Base-by-base conservation (phyloP, 805 yeast species). In the Brettanomyces custersianus region DNA sequence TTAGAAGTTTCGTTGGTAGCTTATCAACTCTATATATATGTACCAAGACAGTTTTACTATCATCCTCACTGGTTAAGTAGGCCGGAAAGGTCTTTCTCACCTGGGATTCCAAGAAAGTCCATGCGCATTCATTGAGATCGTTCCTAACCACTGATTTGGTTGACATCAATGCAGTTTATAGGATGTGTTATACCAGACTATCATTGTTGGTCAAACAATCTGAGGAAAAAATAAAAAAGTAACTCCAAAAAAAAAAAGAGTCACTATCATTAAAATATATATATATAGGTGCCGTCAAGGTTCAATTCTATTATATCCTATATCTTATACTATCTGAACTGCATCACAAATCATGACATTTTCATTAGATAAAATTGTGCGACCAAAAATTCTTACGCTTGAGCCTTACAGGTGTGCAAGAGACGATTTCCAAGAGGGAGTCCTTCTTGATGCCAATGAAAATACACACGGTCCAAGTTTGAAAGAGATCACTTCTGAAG, bases 381-480 rank as follows among this genome's bases (percentile, higher is more conserved):
- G 98, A 59, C 95, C 96, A 16, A 92, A 90, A 48, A 86, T 92
- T 40, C 68, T 74, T 40, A 60, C 72, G 3, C 66, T 92, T 38
- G 87, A 82, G 63, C 97, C 98, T 7, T 92, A 92, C 58, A 72
- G 95, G 36, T 92, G 98, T 60, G 98, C 98, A 4, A 68, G 98
- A 60, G 98, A 92, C 52, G 97, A 90, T 54, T 90, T 79, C 67
- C 81, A 74, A 40, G 86, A 71, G 25, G 98, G 98, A 21, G 68
- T 92, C 30, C 66, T 92, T 17, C 65, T 92, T 36, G 98, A 92
- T 59, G 98, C 98, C 38, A 92, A 92, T 52, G 98, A 92, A 60
- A 92, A 92, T 55, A 80, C 97, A 2, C 82, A 80, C 52, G 98
- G 97, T 0, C 90, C 96, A 4, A 75, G 94, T 2, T 58, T 86